Evolutionary conservation across 768 basidiomycete genomes (phyloP), one percentile per base, ranked within the genome.

Genomic region (Kwoniella mangroviensis): DNA sequence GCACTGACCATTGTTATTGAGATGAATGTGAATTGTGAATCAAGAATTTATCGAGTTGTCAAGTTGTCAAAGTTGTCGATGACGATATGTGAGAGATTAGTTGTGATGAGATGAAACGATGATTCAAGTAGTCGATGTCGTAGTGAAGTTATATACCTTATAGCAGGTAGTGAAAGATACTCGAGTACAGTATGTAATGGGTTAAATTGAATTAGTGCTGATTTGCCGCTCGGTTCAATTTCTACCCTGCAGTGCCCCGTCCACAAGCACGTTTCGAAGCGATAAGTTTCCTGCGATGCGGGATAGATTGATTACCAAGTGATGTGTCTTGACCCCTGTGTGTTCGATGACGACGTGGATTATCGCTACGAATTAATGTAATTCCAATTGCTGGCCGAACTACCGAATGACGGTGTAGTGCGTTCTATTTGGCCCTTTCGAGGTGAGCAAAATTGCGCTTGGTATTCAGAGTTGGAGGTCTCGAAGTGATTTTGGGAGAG

Each of bases 161-260:
- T 13, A 12, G 45, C 9, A 34, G 21, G 49, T 2, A 54, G 53
- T 24, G 53, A 19, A 21, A 54, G 3, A 7, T 9, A 53, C n/a
- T 19, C n/a, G 21, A 19, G 5, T 53, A 22, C n/a, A 22, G 22
- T 21, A 54, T n/a, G 21, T 22, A 54, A 54, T n/a, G 21, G 53
- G n/a, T 54, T 54, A n/a, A 60, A 41, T 9, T 5, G 26, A n/a
- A 21, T 43, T 60, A 42, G 56, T 41, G 22, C 28, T 40, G 34
- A 13, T 26, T 57, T 26, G 58, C 58, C 58, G 58, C 58, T 60
- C 58, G 58, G 58, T 60, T 43, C 58, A 57, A 28, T 57, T 26
- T 22, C 11, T n/a, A 17, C 22, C 11, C 34, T 58, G 56, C 24
- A 28, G 15, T 19, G 22, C 24, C 17, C n/a, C 17, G 15, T 21